These are phyloP conservation scores for Cytospora schulzeri DNA, from an alignment of 2,329 filamentous ascomycete species.

Conservation along the genomic window DNA sequence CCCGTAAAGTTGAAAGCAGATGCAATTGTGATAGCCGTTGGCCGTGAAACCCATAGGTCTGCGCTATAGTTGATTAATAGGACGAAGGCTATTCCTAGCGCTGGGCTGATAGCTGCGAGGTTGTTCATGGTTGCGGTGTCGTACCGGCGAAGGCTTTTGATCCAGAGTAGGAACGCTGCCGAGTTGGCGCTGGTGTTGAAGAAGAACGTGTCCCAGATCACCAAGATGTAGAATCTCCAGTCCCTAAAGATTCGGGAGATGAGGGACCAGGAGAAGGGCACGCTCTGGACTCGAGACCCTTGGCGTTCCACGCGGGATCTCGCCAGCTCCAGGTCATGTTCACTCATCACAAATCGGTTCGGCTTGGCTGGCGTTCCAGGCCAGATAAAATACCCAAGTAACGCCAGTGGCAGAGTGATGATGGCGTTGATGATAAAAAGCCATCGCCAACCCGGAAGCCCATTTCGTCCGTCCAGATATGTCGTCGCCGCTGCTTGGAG, in stretches of 20 bases:
- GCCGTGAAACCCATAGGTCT: constrained; percentile 54
- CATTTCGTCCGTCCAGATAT: constrained; percentile 23
- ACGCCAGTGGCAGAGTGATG: constrained; percentile 52
- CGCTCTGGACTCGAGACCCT: constrained; percentile 19
- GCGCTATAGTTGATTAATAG: constrained; percentile 56
- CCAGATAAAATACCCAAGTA: constrained; percentile 49
- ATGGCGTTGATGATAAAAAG: constrained; percentile 43
- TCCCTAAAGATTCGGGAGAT: constrained; percentile 42
- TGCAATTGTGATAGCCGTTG: constrained; percentile 57
- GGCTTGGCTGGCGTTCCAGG: constrained; percentile 42
- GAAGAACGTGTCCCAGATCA: constrained; percentile 56
- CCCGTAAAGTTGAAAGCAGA: constrained; percentile 55
- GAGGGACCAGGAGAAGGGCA: constrained; percentile 35
- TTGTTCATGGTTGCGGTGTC: constrained; percentile 51
- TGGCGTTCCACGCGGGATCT: constrained; percentile 34
- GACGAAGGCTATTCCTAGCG: constrained; percentile 59
- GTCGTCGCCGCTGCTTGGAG: constrained; percentile 23
- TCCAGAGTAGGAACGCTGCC: constrained; percentile 56
- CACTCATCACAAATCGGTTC: constrained; percentile 37
- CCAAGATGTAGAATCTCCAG: constrained; percentile 53
- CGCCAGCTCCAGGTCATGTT: constrained; percentile 37
- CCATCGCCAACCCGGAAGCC: constrained; percentile 25
- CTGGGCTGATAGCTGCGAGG: constrained; percentile 54
- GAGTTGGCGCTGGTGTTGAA: constrained; percentile 55
- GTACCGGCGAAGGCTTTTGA: constrained; percentile 56